Conservation (phyloP, 2,329 filamentous ascomycete species). For the Pestalotiopsis sp. region DNA sequence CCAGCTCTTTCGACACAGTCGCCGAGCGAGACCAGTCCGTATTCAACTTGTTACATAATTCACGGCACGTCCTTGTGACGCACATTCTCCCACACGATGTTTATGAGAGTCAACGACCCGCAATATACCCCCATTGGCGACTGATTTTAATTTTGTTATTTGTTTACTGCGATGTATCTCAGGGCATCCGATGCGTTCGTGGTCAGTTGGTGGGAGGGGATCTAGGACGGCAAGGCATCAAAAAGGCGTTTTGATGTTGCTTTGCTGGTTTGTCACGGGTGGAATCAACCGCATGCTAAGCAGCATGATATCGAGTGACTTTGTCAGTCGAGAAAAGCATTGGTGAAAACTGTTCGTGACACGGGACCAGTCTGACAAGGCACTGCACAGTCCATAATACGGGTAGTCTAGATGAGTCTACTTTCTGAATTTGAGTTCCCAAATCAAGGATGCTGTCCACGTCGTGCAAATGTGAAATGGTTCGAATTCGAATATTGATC, state of each 20-base stretch:
- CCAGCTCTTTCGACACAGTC: neutral
- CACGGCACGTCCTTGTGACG: neutral
- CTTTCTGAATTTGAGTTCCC: too few relatives aligned
- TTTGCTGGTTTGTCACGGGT: neutral
- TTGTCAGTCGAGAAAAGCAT: too few relatives aligned
- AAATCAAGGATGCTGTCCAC: too few relatives aligned
- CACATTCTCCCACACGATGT: neutral
- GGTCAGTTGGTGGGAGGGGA: neutral
- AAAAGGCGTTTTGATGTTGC: neutral
- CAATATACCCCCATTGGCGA: constrained; percentile 5
- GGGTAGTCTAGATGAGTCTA: too few relatives aligned
- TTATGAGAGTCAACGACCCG: neutral
- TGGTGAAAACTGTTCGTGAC: too few relatives aligned
- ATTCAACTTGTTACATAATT: neutral
- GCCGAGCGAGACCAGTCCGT: neutral
- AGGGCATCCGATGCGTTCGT: constrained; percentile 7
- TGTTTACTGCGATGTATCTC: neutral
- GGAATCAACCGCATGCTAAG: neutral
- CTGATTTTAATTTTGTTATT: neutral
- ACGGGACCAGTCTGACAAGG: too few relatives aligned
- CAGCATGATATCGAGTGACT: neutral
- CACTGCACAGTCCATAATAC: too few relatives aligned
- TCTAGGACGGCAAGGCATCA: neutral
- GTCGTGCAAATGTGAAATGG: too few relatives aligned
- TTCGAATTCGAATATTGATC: too few relatives aligned